Percentiles rank a stretch among this genome's conserved stretches.
Evolutionary conservation across 23 red algal genomes (phyloP).

Genomic region (Gracilaria domingensis): DNA sequence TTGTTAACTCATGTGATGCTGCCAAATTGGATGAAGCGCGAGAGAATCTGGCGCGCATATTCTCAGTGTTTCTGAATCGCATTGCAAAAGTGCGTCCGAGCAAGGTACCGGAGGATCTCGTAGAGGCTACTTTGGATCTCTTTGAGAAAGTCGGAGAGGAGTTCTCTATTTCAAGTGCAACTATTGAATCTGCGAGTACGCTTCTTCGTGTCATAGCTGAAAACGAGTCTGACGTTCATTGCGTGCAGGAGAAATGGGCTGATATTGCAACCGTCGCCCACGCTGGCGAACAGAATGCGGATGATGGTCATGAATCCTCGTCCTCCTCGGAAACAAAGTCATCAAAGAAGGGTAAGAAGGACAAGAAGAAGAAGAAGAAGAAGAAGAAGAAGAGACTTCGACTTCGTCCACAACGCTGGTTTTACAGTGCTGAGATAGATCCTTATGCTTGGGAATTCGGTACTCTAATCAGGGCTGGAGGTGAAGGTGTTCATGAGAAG

Average conservation of each 20-base stretch:
- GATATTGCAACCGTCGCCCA: neutral
- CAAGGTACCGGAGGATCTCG: conserved; percentile 12
- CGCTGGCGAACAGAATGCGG: neutral
- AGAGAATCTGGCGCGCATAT: conserved; percentile 17
- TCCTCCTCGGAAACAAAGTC: conserved; percentile 18
- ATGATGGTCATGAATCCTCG: neutral
- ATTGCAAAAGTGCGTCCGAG: neutral
- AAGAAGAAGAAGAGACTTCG: neutral
- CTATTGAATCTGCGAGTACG: conserved; percentile 32
- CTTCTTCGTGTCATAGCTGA: conserved; percentile 13
- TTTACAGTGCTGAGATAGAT: neutral
- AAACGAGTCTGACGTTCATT: neutral
- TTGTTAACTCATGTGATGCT: conserved; percentile 3
- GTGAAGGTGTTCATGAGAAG: neutral
- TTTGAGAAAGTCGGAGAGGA: conserved; percentile 19
- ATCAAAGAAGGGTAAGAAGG: neutral
- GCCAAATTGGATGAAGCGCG: conserved; percentile 22
- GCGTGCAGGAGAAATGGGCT: neutral
- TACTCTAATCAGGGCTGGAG: conserved; percentile 27
- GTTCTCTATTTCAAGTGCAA: neutral
- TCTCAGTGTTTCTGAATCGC: conserved; percentile 44
- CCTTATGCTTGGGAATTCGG: conserved; percentile 2
- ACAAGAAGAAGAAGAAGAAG: conserved; percentile 22
- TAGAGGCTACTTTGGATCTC: conserved; percentile 3
- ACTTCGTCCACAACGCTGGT: neutral